A percentile compares a stretch with the other conserved stretches of the same genome.
phyloP scores from a whole-genome alignment of 2,329 filamentous ascomycete species.

The Chrysoporthe deuterocubensis region DNA sequence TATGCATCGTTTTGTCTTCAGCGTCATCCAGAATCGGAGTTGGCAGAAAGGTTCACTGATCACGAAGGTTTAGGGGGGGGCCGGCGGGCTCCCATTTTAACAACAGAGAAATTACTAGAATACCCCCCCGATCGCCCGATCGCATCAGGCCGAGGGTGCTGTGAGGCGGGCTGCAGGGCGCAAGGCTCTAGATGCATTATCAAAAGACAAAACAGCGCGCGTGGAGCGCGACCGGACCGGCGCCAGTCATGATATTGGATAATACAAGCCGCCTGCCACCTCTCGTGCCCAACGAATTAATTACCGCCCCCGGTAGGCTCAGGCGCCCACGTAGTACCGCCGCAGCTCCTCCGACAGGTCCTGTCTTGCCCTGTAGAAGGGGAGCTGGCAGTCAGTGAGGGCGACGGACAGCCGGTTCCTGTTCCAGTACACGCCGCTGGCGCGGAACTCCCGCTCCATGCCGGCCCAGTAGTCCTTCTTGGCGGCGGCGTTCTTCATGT shows the following conservation, averaged over 20 bases:
- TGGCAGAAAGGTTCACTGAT: not conserved
- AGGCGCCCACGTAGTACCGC: conserved; percentile 17
- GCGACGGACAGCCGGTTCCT: conserved; percentile 8
- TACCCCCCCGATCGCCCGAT: not conserved
- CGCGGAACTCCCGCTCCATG: conserved; percentile 65
- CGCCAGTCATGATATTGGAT: not conserved
- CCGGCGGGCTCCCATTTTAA: not conserved
- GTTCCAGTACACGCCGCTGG: conserved; percentile 67
- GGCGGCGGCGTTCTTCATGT: conserved; percentile 70
- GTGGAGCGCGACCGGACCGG: too few species aligned
- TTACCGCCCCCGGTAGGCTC: not conserved
- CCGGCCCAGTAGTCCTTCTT: conserved; percentile 73
- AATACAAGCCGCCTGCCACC: not conserved
- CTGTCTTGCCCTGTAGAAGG: conserved; percentile 23
- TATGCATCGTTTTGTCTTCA: not conserved
- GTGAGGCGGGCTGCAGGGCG: conserved; percentile 14
- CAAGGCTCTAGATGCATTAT: conserved; percentile 6
- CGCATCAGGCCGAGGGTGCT: not conserved
- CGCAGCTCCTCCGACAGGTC: conserved; percentile 14
- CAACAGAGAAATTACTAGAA: not conserved
- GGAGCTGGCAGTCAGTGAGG: conserved; percentile 25
- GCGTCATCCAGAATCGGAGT: conserved; percentile 1
- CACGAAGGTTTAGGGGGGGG: too few species aligned
- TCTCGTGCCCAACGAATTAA: not conserved
- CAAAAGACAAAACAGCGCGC: not conserved